Percentiles rank a stretch among this genome's conserved stretches.
Evolutionary conservation across 2,329 filamentous ascomycete species (phyloP).

Genomic region (Aaosphaeria arxii): DNA sequence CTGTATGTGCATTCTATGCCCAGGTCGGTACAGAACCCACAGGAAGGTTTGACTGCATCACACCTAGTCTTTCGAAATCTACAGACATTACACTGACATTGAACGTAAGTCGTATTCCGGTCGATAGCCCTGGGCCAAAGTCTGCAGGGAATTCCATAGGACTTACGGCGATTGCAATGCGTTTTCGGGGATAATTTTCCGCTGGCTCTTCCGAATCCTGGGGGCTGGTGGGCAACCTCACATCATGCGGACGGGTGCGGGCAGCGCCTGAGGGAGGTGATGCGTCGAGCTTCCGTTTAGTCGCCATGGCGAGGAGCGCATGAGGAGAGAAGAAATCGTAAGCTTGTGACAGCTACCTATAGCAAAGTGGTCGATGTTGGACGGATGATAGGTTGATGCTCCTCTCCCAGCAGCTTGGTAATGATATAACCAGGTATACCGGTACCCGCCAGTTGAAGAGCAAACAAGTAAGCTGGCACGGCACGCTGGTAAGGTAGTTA

Average conservation of each 20-base stretch:
- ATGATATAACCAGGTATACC: too few species aligned
- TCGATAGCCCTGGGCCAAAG: background rate
- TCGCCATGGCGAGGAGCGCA: slow-evolving; percentile 7
- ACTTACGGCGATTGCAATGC: slow-evolving; percentile 23
- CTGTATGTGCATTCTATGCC: slow-evolving; percentile 27
- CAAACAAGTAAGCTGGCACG: too few species aligned
- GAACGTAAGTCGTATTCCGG: background rate
- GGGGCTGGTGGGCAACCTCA: slow-evolving; percentile 4
- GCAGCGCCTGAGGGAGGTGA: slow-evolving; percentile 5
- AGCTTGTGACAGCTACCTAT: too few species aligned
- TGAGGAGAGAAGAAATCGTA: too few species aligned
- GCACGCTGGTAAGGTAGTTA: too few species aligned
- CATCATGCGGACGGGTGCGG: slow-evolving; percentile 1
- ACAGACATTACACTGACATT: slow-evolving; percentile 25
- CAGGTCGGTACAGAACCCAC: slow-evolving; percentile 24
- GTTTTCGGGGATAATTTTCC: slow-evolving; percentile 22
- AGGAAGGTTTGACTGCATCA: slow-evolving; percentile 23
- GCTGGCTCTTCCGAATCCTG: slow-evolving; percentile 6
- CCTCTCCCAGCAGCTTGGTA: too few species aligned
- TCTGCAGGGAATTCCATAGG: background rate
- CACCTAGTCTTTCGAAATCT: slow-evolving; percentile 24
- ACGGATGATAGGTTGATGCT: too few species aligned
- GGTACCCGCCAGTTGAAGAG: too few species aligned
- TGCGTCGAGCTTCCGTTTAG: slow-evolving; percentile 16
- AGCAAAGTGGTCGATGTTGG: too few species aligned